Evolutionary conservation across 805 yeast genomes (phyloP), one percentile per base, ranked within the genome.

Genomic region (Cephaloascus albidus): DNA sequence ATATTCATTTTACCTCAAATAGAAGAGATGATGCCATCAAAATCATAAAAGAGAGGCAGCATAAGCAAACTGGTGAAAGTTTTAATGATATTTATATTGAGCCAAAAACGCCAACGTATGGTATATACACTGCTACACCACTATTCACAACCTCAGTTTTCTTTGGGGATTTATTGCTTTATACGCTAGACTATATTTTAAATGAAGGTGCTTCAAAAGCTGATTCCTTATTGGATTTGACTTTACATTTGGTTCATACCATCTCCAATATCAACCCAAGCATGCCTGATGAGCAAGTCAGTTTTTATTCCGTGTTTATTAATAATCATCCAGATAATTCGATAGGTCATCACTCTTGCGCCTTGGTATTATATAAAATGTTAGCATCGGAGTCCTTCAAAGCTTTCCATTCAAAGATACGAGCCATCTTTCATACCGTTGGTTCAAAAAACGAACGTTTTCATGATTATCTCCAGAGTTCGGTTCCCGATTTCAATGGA

Each of bases 21-120:
- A 79, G 78, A 39, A 74, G 90, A 40, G 96, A 87, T 40, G 96
- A 87, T 43, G 90, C 95, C 4, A 81, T 84, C 40, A 72, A 70
- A 35, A 60, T 77, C 3, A 60, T 85, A 23, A 78, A 80, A 47
- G 74, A 72, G 27, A 54, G 72, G 20, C 55, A 71, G 33, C 67
- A 73, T 8, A 61, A 66, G 40, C 51, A 60, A 19, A 57, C 60
- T 1, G 57, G 65, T 0, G 52, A 63, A 3, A 60, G 68, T 1
- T 44, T 61, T 17, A 63, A 70, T 3, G 76, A 76, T 3, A 67
- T 80, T 3, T 78, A 71, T 15, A 64, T 85, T 5, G 68, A 70
- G 4, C 94, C 95, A 0, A 64, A 58, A 35, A 57, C 63, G 1
- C 49, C 72, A 8, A 54, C 49, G n/a, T 44, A 43, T 3, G 57